phyloP scores from a whole-genome alignment of 1,284 basidiomycete species.

The Vanrija sp. region DNA sequence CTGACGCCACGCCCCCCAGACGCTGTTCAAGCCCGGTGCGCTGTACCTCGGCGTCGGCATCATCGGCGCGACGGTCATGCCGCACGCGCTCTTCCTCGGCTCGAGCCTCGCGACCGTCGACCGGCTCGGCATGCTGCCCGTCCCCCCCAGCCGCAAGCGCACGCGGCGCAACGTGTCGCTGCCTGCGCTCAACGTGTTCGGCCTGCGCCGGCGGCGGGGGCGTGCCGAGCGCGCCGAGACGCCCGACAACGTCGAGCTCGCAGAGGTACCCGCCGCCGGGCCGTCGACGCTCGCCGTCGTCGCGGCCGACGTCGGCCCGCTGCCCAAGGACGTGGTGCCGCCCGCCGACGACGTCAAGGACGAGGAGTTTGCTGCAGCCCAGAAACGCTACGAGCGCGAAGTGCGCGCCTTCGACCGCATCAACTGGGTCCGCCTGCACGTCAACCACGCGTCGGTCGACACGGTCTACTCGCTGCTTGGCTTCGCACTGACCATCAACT shows the following conservation, averaged over 20 bases:
- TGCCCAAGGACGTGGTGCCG: not conserved
- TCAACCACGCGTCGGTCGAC: slow-evolving; percentile 65
- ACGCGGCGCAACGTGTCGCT: slow-evolving; percentile 7
- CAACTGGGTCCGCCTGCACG: slow-evolving; percentile 66
- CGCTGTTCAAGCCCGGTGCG: slow-evolving; percentile 49
- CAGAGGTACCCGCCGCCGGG: not conserved
- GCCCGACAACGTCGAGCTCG: slow-evolving; percentile 1
- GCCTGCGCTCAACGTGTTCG: slow-evolving; percentile 20
- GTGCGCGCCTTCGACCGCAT: slow-evolving; percentile 61
- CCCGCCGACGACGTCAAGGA: slow-evolving; percentile 25
- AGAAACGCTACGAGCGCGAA: slow-evolving; percentile 54
- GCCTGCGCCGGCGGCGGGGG: not conserved
- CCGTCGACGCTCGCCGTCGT: not conserved
- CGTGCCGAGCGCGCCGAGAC: not conserved
- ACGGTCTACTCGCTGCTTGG: slow-evolving; percentile 59
- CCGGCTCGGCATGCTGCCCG: slow-evolving; percentile 52
- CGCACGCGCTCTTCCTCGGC: slow-evolving; percentile 85
- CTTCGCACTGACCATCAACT: slow-evolving; percentile 83
- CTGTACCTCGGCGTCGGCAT: slow-evolving; percentile 71
- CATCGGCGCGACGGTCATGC: slow-evolving; percentile 70
- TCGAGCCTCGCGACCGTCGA: slow-evolving; percentile 80
- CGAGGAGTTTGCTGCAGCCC: slow-evolving; percentile 23
- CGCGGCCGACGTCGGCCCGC: not conserved
- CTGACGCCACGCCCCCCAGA: slow-evolving; percentile 16
- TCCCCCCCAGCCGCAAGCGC: slow-evolving; percentile 15